Evolutionary conservation across 2,329 filamentous ascomycete genomes (phyloP), one percentile per base, ranked within the genome.

Genomic region (Penicillium janthinellum): DNA sequence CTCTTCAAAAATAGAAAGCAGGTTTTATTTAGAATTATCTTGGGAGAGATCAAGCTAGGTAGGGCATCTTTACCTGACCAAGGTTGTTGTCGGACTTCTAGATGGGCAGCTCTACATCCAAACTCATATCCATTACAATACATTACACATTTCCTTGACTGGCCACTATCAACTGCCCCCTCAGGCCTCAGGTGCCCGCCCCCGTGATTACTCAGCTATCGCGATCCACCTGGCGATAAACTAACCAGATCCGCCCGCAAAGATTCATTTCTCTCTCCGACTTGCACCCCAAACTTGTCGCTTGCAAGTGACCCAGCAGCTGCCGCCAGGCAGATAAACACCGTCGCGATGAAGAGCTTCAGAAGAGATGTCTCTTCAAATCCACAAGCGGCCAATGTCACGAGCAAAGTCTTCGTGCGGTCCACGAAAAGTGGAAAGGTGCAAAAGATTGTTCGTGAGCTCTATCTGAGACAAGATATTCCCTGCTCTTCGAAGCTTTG

Each of bases 341-440:
- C 54, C 41, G 52, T 54, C 65, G 72, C 66, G n/a, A 87, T 87
- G 84, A 86, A 85, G 69, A 88, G 86, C 67, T 76, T 89, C 58
- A 86, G 88, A 72, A 80, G 86, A 61, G 70, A 85, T 79, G 56
- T 81, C 73, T 70, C 80, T 52, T 78, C 81, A 15, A 84, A 86
- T 62, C 80, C 81, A 5, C 78, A 81, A 57, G 84, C 88, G 34
- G 82, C 88, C 49, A 96, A 90, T 73, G 89, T 98, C 65, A 94
- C 92, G 35, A 97, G 90, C 85, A 99, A 98, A 80, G 88, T 96
- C 70, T 99, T 96, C 74, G 91, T 99, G 64, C 87, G 95, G 61
- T 97, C 95, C 28, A 96, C 94, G 50, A 93, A 91, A 78, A 95
- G 88, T 77, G 95, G 95, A 77, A 97, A 97, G 81, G 94, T 98